Conservation (phyloP, 1,139 yeast genomes). For the Nadsonia starkeyi-henricii region DNA sequence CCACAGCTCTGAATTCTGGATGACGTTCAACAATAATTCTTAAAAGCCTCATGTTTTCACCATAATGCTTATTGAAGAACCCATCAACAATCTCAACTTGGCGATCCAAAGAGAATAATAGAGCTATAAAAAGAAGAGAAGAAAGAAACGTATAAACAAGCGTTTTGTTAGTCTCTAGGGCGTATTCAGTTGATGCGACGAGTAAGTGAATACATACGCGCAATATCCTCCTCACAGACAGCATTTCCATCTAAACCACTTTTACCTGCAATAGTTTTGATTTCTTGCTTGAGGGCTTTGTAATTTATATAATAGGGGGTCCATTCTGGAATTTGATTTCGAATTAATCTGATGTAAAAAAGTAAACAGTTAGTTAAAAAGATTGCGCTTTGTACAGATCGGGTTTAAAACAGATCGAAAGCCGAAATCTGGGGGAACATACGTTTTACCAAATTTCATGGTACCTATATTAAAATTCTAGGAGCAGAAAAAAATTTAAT, state of each 20-base stretch:
- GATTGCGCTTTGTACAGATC: not conserved
- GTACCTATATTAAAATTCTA: not conserved
- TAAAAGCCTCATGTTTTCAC: conserved; percentile 62
- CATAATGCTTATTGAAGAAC: conserved; percentile 57
- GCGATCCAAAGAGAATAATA: conserved; percentile 68
- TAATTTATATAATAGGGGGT: conserved; percentile 64
- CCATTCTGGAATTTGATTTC: conserved; percentile 95
- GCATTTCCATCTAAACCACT: conserved; percentile 9
- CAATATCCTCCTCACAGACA: not conserved
- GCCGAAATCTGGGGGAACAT: conserved; percentile 7
- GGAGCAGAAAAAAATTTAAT: no score
- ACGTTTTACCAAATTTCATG: conserved; percentile 82
- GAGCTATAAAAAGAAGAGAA: conserved; percentile 31
- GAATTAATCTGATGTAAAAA: conserved; percentile 30
- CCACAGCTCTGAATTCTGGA: conserved; percentile 7
- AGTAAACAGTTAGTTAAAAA: not conserved
- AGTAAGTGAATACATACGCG: conserved; percentile 12
- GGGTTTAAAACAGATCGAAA: not conserved
- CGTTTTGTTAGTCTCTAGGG: conserved; percentile 1
- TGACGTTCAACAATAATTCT: conserved; percentile 26
- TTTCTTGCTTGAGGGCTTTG: conserved; percentile 67
- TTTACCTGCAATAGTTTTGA: conserved; percentile 35
- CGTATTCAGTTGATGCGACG: not conserved
- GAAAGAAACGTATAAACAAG: conserved; percentile 11
- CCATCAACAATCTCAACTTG: conserved; percentile 71